Base-by-base conservation (phyloP, 768 basidiomycete genomes). In the Boletellus emodensis region DNA sequence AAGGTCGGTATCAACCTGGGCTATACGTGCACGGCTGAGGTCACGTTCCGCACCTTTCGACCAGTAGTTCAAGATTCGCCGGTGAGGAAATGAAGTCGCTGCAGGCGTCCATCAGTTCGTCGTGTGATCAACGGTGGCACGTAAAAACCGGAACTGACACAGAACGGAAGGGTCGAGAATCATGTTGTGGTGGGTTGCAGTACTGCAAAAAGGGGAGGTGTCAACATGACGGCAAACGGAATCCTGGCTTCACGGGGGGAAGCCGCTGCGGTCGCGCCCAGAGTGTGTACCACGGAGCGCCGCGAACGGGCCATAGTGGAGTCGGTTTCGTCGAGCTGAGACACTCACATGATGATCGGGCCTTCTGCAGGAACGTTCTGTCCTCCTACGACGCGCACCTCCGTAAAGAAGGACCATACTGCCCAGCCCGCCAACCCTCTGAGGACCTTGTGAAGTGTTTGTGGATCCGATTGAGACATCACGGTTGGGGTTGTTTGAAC, bases 131-230 rank as follows among this genome's bases (percentile, higher is more conserved):
- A 55, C 43, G 42, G 46, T 24, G 41, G 52, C 47, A 49, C 47
- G 46, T 50, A 44, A 44, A 55, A 44, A 50, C 6, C 30, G 35
- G 30, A 44, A 76, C 85, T 67, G 65, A 93, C 90, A 91, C 17
- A 94, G 74, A 49, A 89, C 71, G 34, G 82, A 82, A 20, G 90
- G 90, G 71, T 94, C 92, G 32, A 95, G 78, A 77, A 91, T 93
- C 93, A 94, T 95, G 67, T 96, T 97, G 61, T 93, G 88, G 64
- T 96, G 94, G 4, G 89, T 90, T 38, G 85, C 87, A 3, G 87
- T 81, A 35, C 90, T 92, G 63, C 42, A 53, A 49, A 55, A 49
- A 49, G 36, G 42, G 48, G 44, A 41, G 24, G 30, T 13, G 43
- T 64, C 18, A 64, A 40, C 48, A 45, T 62, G 40, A 13, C 46